Base-by-base conservation (phyloP, 306 rosid species). In the Arachis hypogaea region DNA sequence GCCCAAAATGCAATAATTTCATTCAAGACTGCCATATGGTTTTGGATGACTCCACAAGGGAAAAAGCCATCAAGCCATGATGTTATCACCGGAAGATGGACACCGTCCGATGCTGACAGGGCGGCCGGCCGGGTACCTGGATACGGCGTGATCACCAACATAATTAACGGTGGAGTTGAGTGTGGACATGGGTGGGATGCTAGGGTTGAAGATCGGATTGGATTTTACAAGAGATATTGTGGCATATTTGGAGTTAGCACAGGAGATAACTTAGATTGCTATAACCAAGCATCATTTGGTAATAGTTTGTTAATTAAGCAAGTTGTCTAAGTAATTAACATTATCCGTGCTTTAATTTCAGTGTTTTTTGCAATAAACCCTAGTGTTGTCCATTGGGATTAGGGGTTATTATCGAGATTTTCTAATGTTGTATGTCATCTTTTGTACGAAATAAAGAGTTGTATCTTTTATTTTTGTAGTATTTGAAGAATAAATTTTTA, bases 1-100 rank as follows among this genome's bases (percentile, higher is more conserved):
- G 81, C 90, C 5, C 70, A 87, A 3, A 55, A 86, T 46, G 28
- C 93, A 4, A 50, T 44, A 0, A 68, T 83, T 5, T 75, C 93
- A 9, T 90, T 90, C 82, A 90, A 79, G 71, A 77, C 93, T 6
- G 93, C 93, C 9, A 7, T 90, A 6, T 90, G 93, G 96, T 90
- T 90, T 49, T 88, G 96, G 96, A 88, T 90, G 93, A 90, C 91
- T 5, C 59, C 87, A 29, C 93, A 88, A 29, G 78, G 52, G 33
- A 85, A 82, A 71, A 90, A 90, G 81, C 96, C 96, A 3, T 90
- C 93, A 7, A 66, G 89, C 77, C 96, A 90, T 16, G 77, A 88
- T 69, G 93, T 88, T 18, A 86, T 90, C 55, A 75, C 36, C 0
- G 82, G 85, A 2, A 68, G 0, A 41, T 90, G 96, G 96, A 82